phyloP scores from a whole-genome alignment of 306 rosid species.

The Prunus armeniaca region DNA sequence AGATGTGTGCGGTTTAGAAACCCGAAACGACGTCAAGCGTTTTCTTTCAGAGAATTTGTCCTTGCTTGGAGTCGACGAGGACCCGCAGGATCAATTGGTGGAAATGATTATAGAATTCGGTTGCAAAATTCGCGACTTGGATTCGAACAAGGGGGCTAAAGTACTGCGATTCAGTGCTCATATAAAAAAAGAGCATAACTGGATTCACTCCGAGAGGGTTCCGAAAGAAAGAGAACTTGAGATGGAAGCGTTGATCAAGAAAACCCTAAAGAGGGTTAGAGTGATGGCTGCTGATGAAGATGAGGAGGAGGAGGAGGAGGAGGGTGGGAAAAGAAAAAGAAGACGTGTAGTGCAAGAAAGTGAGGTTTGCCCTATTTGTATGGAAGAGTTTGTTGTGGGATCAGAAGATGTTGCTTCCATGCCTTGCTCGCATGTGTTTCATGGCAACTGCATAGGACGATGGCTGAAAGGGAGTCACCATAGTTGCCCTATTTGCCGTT shows the following conservation, averaged over 20 bases:
- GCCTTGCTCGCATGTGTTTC: background rate
- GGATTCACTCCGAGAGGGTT: background rate
- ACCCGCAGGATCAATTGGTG: background rate
- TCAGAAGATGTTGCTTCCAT: background rate
- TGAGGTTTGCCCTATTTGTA: background rate
- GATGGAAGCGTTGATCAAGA: background rate
- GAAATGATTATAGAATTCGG: background rate
- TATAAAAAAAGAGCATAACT: background rate
- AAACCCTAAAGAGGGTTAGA: background rate
- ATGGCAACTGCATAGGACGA: background rate
- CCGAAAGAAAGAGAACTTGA: background rate
- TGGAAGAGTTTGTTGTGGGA: background rate
- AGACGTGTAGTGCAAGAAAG: background rate
- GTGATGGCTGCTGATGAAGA: background rate
- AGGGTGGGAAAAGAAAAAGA: too few species aligned
- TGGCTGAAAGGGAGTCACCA: background rate
- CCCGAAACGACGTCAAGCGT: background rate
- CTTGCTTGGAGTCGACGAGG: background rate
- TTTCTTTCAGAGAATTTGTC: background rate
- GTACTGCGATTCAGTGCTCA: background rate
- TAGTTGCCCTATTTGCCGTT: conserved; percentile 1
- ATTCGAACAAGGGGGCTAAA: background rate
- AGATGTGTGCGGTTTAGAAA: background rate
- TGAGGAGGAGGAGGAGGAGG: background rate
- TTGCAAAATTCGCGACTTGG: background rate